Base-by-base conservation (phyloP, 345 rosid genomes). In the Combretum micranthum region DNA sequence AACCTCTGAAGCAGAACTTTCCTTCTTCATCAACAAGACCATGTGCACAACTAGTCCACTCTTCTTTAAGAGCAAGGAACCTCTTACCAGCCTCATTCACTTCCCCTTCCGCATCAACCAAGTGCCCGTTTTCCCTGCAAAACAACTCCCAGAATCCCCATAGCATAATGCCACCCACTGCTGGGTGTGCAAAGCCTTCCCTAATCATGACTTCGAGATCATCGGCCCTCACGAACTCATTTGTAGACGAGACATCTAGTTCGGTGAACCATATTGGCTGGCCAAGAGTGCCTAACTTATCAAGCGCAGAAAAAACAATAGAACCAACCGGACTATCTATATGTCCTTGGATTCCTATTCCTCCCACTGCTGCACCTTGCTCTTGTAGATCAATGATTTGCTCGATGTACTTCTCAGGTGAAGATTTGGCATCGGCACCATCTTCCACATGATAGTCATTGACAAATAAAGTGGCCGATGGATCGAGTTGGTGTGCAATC, bases 121-220 rank as follows among this genome's bases (percentile, higher is more conserved):
- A 68, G 63, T 87, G 91, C 4, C 94, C 66, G 56, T 77, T 64
- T 46, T 80, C 73, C 61, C 98, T 69, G 74, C 94, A 82, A 74
- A 80, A 89, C 75, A 85, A 61, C 84, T 93, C 97, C 99, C 99
- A 89, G 52, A 93, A 89, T 39, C 99, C 99, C 99, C 99, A 93
- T 53, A 93, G 80, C 96, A 93, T 72, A 47, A 89, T 66, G n/a
- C 99, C 99, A 58, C 89, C 96, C 54, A 89, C 90, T 0, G 97
- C 84, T 0, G 97, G 99, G 55, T 93, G 99, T 14, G 96, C 96
- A 39, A 67, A 89, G 0, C 89, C 94, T 72, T 93, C 99, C 63
- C 99, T 77, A 15, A 93, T 80, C 92, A 93, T 89, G 20, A 85
- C 94, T 72, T 89, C 99, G 9, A 93, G 74, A 70, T 93, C 99